Evolutionary conservation across 2,329 filamentous ascomycete genomes (phyloP).

Genomic region (Clarireedia homoeocarpa): DNA sequence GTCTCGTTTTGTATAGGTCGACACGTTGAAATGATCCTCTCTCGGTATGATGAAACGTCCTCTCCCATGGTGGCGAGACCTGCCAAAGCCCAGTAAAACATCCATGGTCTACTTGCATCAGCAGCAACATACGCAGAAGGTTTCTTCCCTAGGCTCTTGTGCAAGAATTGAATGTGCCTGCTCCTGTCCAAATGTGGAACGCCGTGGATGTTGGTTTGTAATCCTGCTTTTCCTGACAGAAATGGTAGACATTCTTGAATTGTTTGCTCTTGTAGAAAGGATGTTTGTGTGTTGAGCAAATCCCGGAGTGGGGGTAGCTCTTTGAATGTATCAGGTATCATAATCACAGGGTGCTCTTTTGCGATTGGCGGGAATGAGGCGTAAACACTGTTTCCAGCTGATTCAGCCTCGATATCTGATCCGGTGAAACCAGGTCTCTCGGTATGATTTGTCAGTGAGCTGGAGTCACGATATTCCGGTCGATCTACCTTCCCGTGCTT

Average conservation of each 20-base stretch:
- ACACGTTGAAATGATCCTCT: slow-evolving; percentile 67
- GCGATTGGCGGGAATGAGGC: slow-evolving; percentile 14
- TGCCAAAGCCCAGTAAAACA: slow-evolving; percentile 85
- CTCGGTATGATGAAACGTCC: slow-evolving; percentile 57
- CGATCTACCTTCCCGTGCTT: slow-evolving; percentile 9
- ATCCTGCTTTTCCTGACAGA: slow-evolving; percentile 42
- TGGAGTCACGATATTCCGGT: slow-evolving; percentile 1
- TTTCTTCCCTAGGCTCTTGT: slow-evolving; percentile 49
- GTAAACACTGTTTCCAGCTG: slow-evolving; percentile 2
- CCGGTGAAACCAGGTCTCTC: slow-evolving; percentile 8
- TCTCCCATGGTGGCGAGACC: slow-evolving; percentile 70
- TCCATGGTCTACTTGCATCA: slow-evolving; percentile 87
- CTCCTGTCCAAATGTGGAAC: slow-evolving; percentile 65
- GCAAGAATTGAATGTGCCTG: slow-evolving; percentile 55
- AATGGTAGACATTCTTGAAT: slow-evolving; percentile 61
- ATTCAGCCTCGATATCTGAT: slow-evolving; percentile 11
- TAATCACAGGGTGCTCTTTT: slow-evolving; percentile 10
- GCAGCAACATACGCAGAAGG: slow-evolving; percentile 64
- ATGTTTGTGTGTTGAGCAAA: slow-evolving; percentile 57
- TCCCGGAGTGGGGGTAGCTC: slow-evolving; percentile 57
- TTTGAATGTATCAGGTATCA: slow-evolving; percentile 50
- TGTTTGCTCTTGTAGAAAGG: slow-evolving; percentile 59
- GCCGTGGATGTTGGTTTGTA: slow-evolving; percentile 59
- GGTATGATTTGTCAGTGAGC: slow-evolving; percentile 8
- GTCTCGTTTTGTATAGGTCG: slow-evolving; percentile 70